Conservation (phyloP, 106 monocot species). For the Acorus gramineus region DNA sequence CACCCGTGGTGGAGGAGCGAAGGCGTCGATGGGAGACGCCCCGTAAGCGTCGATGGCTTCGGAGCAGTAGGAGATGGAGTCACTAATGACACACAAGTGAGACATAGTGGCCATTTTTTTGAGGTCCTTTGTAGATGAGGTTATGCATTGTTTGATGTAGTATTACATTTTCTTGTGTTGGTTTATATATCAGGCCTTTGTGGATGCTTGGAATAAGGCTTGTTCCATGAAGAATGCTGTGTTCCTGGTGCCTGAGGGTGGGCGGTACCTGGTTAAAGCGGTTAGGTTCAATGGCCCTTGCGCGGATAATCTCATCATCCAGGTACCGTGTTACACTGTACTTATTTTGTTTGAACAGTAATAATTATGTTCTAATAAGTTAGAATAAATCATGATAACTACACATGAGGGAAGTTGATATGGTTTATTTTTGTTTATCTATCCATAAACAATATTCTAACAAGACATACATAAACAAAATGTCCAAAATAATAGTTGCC, state of each 20-base stretch:
- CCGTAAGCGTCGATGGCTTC: slow-evolving; percentile 80
- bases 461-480: no score
- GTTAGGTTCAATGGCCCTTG: slow-evolving; percentile 78
- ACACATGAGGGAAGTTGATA: no score
- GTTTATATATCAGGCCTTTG: slow-evolving; percentile 47
- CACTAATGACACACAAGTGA: slow-evolving; percentile 81
- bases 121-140: no score
- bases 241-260: slow-evolving; percentile 62
- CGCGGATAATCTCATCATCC: slow-evolving; percentile 48
- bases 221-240: slow-evolving; percentile 64
- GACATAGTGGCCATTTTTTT: no score
- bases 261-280: slow-evolving; percentile 48
- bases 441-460: no score
- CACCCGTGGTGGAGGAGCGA: slow-evolving; percentile 11
- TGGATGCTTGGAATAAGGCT: slow-evolving; percentile 63
- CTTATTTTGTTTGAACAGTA: no score
- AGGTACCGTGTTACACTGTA: slow-evolving; percentile 22
- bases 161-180: background rate
- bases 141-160: no score
- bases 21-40: slow-evolving; percentile 22
- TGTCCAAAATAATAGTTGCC: no score
- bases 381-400: no score
- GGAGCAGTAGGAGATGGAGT: slow-evolving; percentile 84
- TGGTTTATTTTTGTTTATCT: background rate
- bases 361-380: no score